Conservation (phyloP, 1,284 basidiomycete genomes). For the Ceratobasidium sp. region DNA sequence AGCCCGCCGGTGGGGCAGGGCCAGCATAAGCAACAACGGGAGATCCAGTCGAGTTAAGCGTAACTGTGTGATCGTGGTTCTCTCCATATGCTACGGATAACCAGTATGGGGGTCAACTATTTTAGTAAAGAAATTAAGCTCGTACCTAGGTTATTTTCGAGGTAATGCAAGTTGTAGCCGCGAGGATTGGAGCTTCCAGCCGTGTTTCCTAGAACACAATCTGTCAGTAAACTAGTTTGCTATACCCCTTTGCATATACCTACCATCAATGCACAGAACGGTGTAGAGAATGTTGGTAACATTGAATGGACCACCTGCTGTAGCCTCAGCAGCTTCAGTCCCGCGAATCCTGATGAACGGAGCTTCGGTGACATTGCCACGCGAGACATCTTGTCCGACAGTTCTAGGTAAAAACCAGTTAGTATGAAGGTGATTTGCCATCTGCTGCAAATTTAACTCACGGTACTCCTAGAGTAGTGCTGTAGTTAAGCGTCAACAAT, state of each 20-base stretch:
- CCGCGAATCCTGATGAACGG: constrained; percentile 40
- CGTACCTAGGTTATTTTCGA: constrained; percentile 50
- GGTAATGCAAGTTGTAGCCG: constrained; percentile 49
- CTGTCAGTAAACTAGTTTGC: not conserved
- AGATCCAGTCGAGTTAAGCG: constrained; percentile 42
- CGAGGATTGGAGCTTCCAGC: constrained; percentile 47
- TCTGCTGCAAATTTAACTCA: not conserved
- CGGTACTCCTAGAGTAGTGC: constrained; percentile 30
- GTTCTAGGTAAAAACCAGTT: constrained; percentile 5
- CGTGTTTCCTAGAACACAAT: constrained; percentile 7
- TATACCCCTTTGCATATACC: not conserved
- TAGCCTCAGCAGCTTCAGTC: constrained; percentile 43
- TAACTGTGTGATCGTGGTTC: constrained; percentile 46
- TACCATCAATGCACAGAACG: constrained; percentile 50
- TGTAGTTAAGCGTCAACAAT: constrained; percentile 46
- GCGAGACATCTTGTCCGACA: constrained; percentile 46
- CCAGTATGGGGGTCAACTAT: not conserved
- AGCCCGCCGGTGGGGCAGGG: constrained; percentile 49
- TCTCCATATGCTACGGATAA: constrained; percentile 45
- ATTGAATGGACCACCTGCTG: constrained; percentile 47
- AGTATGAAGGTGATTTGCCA: not conserved
- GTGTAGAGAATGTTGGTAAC: constrained; percentile 50
- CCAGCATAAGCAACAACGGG: constrained; percentile 49
- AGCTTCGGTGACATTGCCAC: constrained; percentile 23
- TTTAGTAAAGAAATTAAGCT: not conserved